Percentiles rank a stretch among this genome's conserved stretches.
Conservation (phyloP, 1,139 yeast species). For the Debaryomyces sp. region DNA sequence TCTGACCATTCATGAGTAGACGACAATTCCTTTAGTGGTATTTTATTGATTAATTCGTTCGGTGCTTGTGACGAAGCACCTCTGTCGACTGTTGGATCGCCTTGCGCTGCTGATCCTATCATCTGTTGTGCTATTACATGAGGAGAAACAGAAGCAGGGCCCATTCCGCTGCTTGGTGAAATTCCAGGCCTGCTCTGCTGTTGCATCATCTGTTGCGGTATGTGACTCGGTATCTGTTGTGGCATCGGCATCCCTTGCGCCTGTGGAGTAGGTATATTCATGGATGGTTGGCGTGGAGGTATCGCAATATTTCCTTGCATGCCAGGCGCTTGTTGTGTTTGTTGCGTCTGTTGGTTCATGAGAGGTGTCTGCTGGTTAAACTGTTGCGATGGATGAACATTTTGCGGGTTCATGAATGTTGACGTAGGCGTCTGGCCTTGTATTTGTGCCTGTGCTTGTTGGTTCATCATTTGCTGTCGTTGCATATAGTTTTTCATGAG, state of each 20-base stretch:
- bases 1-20: slow-evolving; percentile 59
- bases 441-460: slow-evolving; percentile 10
- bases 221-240: slow-evolving; percentile 8
- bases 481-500: slow-evolving; percentile 41
- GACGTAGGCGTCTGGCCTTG: slow-evolving; percentile 5
- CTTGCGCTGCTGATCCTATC: background rate
- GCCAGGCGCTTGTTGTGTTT: slow-evolving; percentile 10
- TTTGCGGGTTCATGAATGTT: slow-evolving; percentile 1
- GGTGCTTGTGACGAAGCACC: slow-evolving; percentile 18
- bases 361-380: slow-evolving; percentile 9
- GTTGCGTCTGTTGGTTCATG: background rate
- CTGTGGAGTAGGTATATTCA: slow-evolving; percentile 3
- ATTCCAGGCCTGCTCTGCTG: slow-evolving; percentile 1
- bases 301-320: slow-evolving; percentile 7
- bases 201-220: slow-evolving; percentile 1
- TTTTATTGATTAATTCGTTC: slow-evolving; percentile 23
- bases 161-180: background rate
- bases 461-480: slow-evolving; percentile 38
- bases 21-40: slow-evolving; percentile 23
- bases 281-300: slow-evolving; percentile 6
- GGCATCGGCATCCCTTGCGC: slow-evolving; percentile 4
- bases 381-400: slow-evolving; percentile 11
- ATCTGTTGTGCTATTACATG: slow-evolving; percentile 4
- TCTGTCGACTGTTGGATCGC: background rate
- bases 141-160: slow-evolving; percentile 2